A percentile compares a stretch with the other conserved stretches of the same genome.
phyloP scores from a whole-genome alignment of 2,329 filamentous ascomycete species.

The Diaporthe amygdali region DNA sequence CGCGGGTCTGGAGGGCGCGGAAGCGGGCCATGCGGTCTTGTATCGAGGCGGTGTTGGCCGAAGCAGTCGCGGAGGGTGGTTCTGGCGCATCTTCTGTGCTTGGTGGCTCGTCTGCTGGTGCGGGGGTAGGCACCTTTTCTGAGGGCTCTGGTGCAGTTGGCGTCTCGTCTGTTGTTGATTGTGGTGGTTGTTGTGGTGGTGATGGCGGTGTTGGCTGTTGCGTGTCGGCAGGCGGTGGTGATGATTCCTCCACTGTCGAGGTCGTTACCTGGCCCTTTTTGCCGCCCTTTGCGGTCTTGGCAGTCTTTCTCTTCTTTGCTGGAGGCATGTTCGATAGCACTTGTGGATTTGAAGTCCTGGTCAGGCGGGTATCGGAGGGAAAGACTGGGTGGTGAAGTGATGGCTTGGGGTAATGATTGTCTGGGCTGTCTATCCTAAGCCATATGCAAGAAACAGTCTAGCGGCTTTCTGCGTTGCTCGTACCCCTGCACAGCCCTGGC shows the following conservation, averaged over 20 bases:
- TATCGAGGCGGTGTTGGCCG: constrained; percentile 48
- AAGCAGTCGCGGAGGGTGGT: constrained; percentile 20
- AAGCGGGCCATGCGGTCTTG: constrained; percentile 80
- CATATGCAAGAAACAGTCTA: neutral
- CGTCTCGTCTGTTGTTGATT: neutral
- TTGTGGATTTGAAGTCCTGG: neutral
- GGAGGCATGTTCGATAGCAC: constrained; percentile 32
- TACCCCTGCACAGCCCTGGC: neutral
- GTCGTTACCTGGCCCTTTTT: constrained; percentile 22
- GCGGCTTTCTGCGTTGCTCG: neutral
- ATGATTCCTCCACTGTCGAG: constrained; percentile 16
- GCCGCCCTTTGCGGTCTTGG: constrained; percentile 22
- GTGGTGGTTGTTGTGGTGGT: neutral
- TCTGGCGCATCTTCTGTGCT: constrained; percentile 10
- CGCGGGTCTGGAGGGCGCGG: constrained; percentile 83
- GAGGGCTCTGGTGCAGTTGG: constrained; percentile 12
- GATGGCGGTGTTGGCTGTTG: constrained; percentile 8
- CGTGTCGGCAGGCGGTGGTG: constrained; percentile 18
- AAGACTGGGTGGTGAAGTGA: neutral
- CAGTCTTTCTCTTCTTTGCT: constrained; percentile 37
- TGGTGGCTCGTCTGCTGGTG: constrained; percentile 16
- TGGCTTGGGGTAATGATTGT: neutral
- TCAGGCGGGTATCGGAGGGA: neutral
- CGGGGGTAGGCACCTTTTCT: constrained; percentile 18
- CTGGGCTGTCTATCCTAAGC: neutral